Base-by-base conservation (phyloP, 1,284 basidiomycete species). In the Fistulina hepatica region DNA sequence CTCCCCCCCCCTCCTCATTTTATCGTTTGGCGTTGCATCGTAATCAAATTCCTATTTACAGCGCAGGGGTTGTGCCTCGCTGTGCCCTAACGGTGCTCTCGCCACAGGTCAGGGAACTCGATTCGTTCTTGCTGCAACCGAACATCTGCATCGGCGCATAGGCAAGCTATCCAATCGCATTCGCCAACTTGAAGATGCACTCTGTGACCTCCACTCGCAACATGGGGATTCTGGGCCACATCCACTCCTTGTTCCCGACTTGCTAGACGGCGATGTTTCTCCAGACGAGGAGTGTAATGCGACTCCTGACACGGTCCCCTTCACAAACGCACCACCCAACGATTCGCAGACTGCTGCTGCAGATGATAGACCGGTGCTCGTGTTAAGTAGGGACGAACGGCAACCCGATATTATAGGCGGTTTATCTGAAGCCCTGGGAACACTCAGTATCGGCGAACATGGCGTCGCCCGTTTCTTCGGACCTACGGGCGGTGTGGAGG, bases 61-160 rank as follows among this genome's bases (percentile, higher is more conserved):
- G n/a, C 58, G 73, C 40, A 55, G 81, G 45, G 79, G 79, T 26
- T 82, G 81, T 52, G 69, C 73, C 22, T 65, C 75, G 1, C 52
- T 83, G 17, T 83, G 80, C 60, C 80, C 80, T 3, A 82, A 82
- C 52, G 80, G 79, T 73, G 38, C 40, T 59, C 55, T 79, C 13
- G 64, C 75, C 2, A 76, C 76, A 16, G 75, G 75, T 10, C 73
- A 78, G 56, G 74, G 75, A 36, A 78, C 73, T 24, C 64, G 74
- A 22, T 80, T 80, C 46, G 76, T 81, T 26, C 64, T 82, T 27
- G 77, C 79, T 3, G 79, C 76, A 24, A 83, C 80, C 6, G 79
- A 80, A 49, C 76, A 82, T 41, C 66, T 84, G 3, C 78, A 82
- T 56, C 65, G 66, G 24, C 71, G 73, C 40, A 77, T 81, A 43